Evolutionary conservation across 352 stramenopile genomes (phyloP), one percentile per base, ranked within the genome.

Genomic region (Phytophthora quininea): DNA sequence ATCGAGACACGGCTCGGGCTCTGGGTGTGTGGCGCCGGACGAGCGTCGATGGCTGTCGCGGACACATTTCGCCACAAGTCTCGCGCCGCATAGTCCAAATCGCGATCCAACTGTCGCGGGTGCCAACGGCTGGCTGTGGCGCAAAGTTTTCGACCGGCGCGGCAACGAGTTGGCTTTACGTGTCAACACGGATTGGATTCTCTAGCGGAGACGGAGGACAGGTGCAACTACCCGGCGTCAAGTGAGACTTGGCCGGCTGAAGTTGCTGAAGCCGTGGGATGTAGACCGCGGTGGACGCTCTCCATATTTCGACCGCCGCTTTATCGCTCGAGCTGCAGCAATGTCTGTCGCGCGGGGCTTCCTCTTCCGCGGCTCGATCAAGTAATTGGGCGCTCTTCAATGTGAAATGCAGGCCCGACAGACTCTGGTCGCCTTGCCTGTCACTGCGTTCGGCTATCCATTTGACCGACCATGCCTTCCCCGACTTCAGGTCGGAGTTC

Each of bases 171-270:
- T 58, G 50, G n/a, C 46, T 51, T 42, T 31, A 70, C 29, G 35
- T 54, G 29, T 8, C 63, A 50, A 61, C 46, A 49, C 38, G 47
- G 47, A 59, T 62, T 63, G 64, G 58, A 71, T 67, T 71, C 64
- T 71, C 30, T 30, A 1, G 27, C 49, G 14, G 9, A 58, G 50
- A 29, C 52, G 24, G n/a, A 45, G 50, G 40, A 12, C 29, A 14
- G 3, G 51, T 69, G 19, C 54, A 35, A 71, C 63, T 71, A 31
- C 50, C 57, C 50, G 57, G 51, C 63, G 24, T 38, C 58, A 62
- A 70, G 27, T 61, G 63, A 61, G 55, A 66, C 50, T 59, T 53
- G 4, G 19, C 19, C 53, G 19, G 12, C 43, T 49, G 15, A 49
- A 49, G 43, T n/a, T 32, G 54, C 35, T 40, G 50, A 61, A 61